These are phyloP conservation scores for Pluteus cervinus DNA, from an alignment of 768 basidiomycete genomes.

Conservation along the genomic window DNA sequence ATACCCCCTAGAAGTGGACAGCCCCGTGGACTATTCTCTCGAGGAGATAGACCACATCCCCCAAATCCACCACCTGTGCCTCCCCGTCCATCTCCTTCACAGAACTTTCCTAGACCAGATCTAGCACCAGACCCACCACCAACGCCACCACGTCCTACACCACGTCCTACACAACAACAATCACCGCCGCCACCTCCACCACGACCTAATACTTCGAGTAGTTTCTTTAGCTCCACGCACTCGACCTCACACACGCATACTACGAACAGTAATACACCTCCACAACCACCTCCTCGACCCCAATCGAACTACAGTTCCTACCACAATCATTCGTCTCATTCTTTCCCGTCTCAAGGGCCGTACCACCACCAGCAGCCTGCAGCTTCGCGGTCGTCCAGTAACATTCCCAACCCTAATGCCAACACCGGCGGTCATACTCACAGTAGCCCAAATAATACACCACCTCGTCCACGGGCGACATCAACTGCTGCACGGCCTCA, in stretches of 20 bases:
- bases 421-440: too few relatives aligned
- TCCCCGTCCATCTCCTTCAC: slow-evolving; percentile 21
- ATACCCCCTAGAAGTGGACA: slow-evolving; percentile 43
- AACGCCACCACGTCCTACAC: slow-evolving; percentile 9
- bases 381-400: too few relatives aligned
- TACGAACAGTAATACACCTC: neutral
- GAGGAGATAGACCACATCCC: too few relatives aligned
- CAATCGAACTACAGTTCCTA: too few relatives aligned
- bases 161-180: slow-evolving; percentile 7
- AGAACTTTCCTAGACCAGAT: slow-evolving; percentile 57
- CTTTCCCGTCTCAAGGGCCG: slow-evolving; percentile 3
- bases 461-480: slow-evolving; percentile 5
- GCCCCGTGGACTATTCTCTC: slow-evolving; percentile 44
- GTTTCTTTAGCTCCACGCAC: too few relatives aligned
- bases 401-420: too few relatives aligned
- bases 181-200: slow-evolving; percentile 14
- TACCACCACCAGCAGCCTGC: slow-evolving; percentile 9
- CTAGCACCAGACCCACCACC: slow-evolving; percentile 38
- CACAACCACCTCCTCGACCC: neutral
- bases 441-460: slow-evolving; percentile 1
- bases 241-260: too few relatives aligned
- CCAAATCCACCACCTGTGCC: slow-evolving; percentile 28
- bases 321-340: slow-evolving; percentile 10
- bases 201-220: slow-evolving; percentile 15
- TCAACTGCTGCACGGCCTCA: slow-evolving; percentile 10